Conservation (phyloP, 495 filamentous ascomycete species). For the Aspergillus nidulans region DNA sequence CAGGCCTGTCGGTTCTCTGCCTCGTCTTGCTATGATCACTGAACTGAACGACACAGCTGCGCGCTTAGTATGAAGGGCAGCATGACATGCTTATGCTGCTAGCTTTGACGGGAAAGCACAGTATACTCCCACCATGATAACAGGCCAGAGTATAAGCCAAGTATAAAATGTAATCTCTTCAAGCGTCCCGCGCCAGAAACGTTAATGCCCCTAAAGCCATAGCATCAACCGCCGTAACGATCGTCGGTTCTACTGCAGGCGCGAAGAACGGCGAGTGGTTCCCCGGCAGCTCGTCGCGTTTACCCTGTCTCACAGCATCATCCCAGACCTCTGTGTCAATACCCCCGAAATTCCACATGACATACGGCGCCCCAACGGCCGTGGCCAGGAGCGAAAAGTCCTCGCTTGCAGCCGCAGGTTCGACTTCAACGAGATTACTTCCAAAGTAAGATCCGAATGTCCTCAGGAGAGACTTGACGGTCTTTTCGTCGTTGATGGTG, state of each 20-base stretch:
- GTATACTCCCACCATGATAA: no score
- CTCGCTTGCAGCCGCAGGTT: slow-evolving; percentile 40
- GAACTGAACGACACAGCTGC: no score
- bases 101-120: no score
- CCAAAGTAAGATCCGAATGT: slow-evolving; percentile 45
- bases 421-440: slow-evolving; percentile 22
- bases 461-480: slow-evolving; percentile 33
- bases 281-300: slow-evolving; percentile 35
- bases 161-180: no score
- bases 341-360: slow-evolving; percentile 56
- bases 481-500: slow-evolving; percentile 47
- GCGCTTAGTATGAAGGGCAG: no score
- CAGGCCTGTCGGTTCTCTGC: no score
- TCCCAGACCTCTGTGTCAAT: slow-evolving; percentile 44
- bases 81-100: no score
- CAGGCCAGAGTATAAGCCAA: no score
- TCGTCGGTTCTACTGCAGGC: slow-evolving; percentile 57
- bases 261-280: slow-evolving; percentile 61
- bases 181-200: slow-evolving; percentile 15
- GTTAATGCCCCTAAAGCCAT: slow-evolving; percentile 52
- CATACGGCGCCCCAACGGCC: slow-evolving; percentile 45
- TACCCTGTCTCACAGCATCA: slow-evolving; percentile 38
- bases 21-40: no score
- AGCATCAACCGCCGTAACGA: slow-evolving; percentile 52
- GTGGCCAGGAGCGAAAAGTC: slow-evolving; percentile 55